phyloP scores from a whole-genome alignment of 2,329 filamentous ascomycete species.

The Talaromyces albobiverticillius region DNA sequence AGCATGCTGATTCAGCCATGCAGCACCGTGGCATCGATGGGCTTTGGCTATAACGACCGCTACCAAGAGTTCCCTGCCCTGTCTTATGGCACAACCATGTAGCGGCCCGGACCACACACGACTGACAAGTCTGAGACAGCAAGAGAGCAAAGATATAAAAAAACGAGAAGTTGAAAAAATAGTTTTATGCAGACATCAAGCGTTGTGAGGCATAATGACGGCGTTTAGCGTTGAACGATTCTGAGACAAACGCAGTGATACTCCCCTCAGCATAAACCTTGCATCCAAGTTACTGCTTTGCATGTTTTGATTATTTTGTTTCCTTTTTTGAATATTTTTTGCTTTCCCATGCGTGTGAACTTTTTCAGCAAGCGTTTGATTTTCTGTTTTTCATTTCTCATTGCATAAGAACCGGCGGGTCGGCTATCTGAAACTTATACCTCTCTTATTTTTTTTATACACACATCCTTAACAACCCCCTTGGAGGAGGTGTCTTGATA shows the following conservation, averaged over 20 bases:
- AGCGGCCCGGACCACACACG: conserved; percentile 50
- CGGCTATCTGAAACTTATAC: conserved; percentile 41
- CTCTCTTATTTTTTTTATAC: neutral
- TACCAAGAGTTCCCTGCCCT: conserved; percentile 73
- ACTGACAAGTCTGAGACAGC: no score
- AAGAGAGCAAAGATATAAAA: conserved; percentile 14
- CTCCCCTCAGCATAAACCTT: no score
- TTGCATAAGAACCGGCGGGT: conserved; percentile 49
- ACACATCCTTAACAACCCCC: conserved; percentile 19
- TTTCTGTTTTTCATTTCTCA: conserved; percentile 32
- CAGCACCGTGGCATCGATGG: conserved; percentile 72
- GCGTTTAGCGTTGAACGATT: conserved; percentile 49
- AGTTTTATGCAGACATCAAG: conserved; percentile 28
- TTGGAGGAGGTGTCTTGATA: conserved; percentile 21
- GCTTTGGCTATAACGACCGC: conserved; percentile 68
- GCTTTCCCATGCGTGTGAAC: conserved; percentile 32
- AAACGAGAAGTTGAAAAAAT: conserved; percentile 18
- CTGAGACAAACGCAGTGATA: no score
- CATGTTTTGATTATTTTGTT: no score
- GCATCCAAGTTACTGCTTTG: no score
- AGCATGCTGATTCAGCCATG: conserved; percentile 84
- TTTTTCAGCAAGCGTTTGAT: conserved; percentile 50
- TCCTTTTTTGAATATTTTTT: conserved; percentile 42
- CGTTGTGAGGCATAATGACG: conserved; percentile 52
- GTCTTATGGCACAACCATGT: conserved; percentile 74